Evolutionary conservation across 768 basidiomycete species (phyloP).

Genomic region (Crassisporium funariophilum): DNA sequence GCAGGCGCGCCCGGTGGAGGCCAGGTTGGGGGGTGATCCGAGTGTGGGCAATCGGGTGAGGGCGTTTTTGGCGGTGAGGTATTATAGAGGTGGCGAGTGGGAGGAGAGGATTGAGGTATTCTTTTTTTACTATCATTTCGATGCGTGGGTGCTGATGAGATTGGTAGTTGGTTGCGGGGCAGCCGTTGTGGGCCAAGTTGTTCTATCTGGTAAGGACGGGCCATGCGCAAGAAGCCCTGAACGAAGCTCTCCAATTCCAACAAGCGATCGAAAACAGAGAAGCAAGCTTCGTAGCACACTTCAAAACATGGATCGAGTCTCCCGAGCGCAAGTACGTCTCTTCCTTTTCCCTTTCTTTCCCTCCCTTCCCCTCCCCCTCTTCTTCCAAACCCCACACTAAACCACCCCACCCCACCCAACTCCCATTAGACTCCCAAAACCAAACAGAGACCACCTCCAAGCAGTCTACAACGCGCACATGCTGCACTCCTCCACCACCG

Average conservation of each 20-base stretch:
- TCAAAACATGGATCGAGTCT: constrained; percentile 83
- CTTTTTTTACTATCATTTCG: neutral
- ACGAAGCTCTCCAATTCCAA: constrained; percentile 71
- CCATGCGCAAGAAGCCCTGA: constrained; percentile 76
- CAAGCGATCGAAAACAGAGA: constrained; percentile 77
- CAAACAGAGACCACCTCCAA: constrained; percentile 79
- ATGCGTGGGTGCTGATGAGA: constrained; percentile 2
- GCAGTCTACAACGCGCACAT: constrained; percentile 85
- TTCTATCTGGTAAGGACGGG: constrained; percentile 92
- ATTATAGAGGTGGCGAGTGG: constrained; percentile 84
- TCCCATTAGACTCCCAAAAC: constrained; percentile 59
- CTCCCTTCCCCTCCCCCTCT: constrained; percentile 1
- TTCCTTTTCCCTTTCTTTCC: too few species aligned
- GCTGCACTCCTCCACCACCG: constrained; percentile 82
- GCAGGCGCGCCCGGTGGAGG: constrained; percentile 80
- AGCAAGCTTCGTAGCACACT: constrained; percentile 77
- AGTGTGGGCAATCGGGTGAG: constrained; percentile 87
- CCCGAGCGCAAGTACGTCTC: constrained; percentile 68
- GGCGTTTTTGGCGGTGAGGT: constrained; percentile 81
- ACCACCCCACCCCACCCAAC: constrained; percentile 5
- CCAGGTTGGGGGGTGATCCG: constrained; percentile 88
- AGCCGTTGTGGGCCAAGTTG: constrained; percentile 92
- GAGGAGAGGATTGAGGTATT: constrained; percentile 84
- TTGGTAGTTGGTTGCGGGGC: constrained; percentile 74
- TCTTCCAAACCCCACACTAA: too few species aligned